Base-by-base conservation (phyloP, 2,329 filamentous ascomycete genomes). In the Fusarium sp. region DNA sequence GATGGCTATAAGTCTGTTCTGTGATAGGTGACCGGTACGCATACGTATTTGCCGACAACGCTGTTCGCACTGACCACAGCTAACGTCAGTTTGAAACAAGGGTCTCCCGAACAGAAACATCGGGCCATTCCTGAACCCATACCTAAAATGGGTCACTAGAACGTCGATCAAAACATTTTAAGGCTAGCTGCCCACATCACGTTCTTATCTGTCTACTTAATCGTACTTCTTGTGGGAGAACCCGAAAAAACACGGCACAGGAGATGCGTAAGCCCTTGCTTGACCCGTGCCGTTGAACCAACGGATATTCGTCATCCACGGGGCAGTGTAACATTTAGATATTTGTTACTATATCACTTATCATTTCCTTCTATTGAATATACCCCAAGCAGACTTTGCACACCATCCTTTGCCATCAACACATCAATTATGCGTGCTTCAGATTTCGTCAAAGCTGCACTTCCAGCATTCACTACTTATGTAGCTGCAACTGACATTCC, bases 171-270 rank as follows among this genome's bases (percentile, higher is more conserved):
- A 27, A 14, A 7, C 8, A 7, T 20, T 20, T 20, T 12, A 11
- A 3, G 12, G 16, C 32, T 21, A 9, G 9, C n/a, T 32, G 21
- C 59, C 55, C 59, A 63, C 56, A 63, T 63, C 20, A 41, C 59
- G 56, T 11, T 27, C 27, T 12, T 23, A 14, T 63, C n/a, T 20
- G 5, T 37, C 5, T 12, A 16, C 46, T 21, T 4, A 32, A 25
- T 34, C 7, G 10, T 5, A 5, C 3, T 23, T 34, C 7, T 50
- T 23, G 20, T 14, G 47, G 47, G 47, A 50, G 16, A n/a, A 25
- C 7, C 5, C 12, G 30, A n/a, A 4, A 14, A n/a, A n/a, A 14
- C 30, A n/a, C 1, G 8, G 20, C 21, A 21, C 14, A 37, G 11
- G 16, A 34, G 13, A 23, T 37, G n/a, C 56, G 59, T 63, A 59